Evolutionary conservation across 2,329 filamentous ascomycete genomes (phyloP), one percentile per base, ranked within the genome.

Genomic region (Colletotrichum cordylinicola): DNA sequence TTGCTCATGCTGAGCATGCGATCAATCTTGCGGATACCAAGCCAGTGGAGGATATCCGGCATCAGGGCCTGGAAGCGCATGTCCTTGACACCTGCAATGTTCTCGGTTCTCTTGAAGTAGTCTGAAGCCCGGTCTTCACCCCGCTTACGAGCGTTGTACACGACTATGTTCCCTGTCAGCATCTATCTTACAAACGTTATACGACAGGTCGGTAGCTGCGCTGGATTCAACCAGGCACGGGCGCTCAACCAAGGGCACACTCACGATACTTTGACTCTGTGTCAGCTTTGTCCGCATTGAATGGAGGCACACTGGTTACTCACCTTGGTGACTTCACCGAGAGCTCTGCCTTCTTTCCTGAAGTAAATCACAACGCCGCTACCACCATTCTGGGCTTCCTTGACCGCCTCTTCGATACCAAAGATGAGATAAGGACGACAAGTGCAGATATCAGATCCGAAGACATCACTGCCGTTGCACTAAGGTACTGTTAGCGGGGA

Each of bases 1-100:
- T 98, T 98, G 86, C 95, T 98, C 97, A 98, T 98, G 87, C 95
- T 98, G 80, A 98, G 88, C 97, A 98, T 99, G 76, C 96, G 91
- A 84, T 99, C 97, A 82, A 99, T 98, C 90, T 98, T 98, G 83
- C 94, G 97, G 83, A 99, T 98, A 77, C 97, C 97, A 35, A 99
- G 91, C 97, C 97, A 98, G 86, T 98, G 97, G 70, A 98, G 90
- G 79, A 98, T 98, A 84, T 98, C 96, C 39, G 97, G 96, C 97
- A 98, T 98, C 70, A 99, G 89, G 33, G 96, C 96, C 88, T 98
- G 97, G 90, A 98, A 98, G 52, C 97, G 93, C 96, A 98, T 98
- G 80, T 93, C 94, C 85, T 98, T 98, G 79, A 98, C 96, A 77
- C 97, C 97, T 10, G 97, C 97, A 83, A 99, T 98, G 83, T 98